A percentile compares a stretch with the other conserved stretches of the same genome.
phyloP scores from a whole-genome alignment of 148 eudicot genomes.

The Agrostemma githago region DNA sequence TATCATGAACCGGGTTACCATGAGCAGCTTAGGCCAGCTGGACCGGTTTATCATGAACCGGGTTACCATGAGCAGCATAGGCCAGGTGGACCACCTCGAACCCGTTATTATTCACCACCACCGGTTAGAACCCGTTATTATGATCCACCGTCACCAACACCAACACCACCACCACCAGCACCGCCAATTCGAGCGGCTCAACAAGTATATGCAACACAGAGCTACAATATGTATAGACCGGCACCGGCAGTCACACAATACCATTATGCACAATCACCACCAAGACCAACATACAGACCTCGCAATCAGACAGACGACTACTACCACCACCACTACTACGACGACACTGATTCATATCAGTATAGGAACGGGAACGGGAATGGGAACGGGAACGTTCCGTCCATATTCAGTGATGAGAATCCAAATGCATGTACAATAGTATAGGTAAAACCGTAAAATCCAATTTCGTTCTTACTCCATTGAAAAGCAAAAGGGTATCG shows the following conservation, averaged over 20 bases:
- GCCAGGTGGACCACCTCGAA: too few species aligned
- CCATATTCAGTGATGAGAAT: constrained; percentile 91
- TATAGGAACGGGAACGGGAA: constrained; percentile 11
- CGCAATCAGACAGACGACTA: constrained; percentile 33
- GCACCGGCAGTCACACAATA: constrained; percentile 52
- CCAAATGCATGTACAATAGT: constrained; percentile 90
- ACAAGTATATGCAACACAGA: constrained; percentile 44
- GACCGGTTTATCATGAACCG: background rate
- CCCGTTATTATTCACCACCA: background rate
- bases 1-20: constrained; percentile 17
- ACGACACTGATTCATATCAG: constrained; percentile 28
- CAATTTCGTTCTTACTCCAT: constrained; percentile 18
- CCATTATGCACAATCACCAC: constrained; percentile 45
- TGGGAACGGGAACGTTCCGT: constrained; percentile 49
- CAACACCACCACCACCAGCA: constrained; percentile 3
- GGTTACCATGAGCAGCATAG: constrained; percentile 16
- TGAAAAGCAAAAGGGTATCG: constrained; percentile 34
- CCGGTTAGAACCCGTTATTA: constrained; percentile 16
- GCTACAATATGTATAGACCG: constrained; percentile 57
- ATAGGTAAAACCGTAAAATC: constrained; percentile 24
- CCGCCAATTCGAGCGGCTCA: constrained; percentile 11
- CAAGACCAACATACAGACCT: constrained; percentile 32
- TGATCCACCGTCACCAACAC: constrained; percentile 14
- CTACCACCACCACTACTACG: constrained; percentile 10
- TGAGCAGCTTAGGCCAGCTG: constrained; percentile 11